Percentiles rank a stretch among this genome's conserved stretches.
phyloP scores from a whole-genome alignment of 75 land plant genomes.

The Picea sitchensis region DNA sequence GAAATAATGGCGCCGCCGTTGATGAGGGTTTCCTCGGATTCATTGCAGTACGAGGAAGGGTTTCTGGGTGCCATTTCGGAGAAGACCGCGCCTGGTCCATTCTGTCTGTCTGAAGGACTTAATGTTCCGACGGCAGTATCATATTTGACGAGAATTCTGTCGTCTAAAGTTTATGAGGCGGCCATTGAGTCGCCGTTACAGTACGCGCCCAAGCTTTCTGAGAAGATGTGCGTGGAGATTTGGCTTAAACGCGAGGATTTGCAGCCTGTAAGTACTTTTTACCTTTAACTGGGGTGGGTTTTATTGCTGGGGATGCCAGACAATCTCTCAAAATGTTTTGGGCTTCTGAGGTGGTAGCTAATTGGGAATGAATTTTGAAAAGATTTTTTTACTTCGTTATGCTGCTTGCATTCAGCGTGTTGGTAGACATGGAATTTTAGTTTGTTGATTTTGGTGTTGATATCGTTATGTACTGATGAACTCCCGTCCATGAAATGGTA shows the following conservation, averaged over 20 bases:
- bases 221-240: conserved; percentile 23
- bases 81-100: conserved; percentile 13
- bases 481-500: too few species aligned
- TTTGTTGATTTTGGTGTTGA: too few species aligned
- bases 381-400: too few species aligned
- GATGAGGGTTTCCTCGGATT: conserved; percentile 26
- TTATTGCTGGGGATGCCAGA: too few species aligned
- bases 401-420: too few species aligned
- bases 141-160: conserved; percentile 44
- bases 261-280: conserved; percentile 34
- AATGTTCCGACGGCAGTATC: conserved; percentile 13
- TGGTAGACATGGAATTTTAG: too few species aligned
- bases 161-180: conserved; percentile 52
- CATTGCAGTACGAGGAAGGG: conserved; percentile 48
- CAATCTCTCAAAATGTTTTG: too few species aligned
- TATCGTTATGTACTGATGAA: too few species aligned
- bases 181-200: conserved; percentile 50
- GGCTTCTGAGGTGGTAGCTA: too few species aligned
- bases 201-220: conserved; percentile 35
- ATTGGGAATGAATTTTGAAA: too few species aligned
- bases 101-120: too few species aligned
- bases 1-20: conserved; percentile 9
- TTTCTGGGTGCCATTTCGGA: conserved; percentile 36
- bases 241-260: conserved; percentile 50
- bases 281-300: background rate